A percentile compares a stretch with the other conserved stretches of the same genome.
phyloP scores from a whole-genome alignment of 306 rosid genomes.

The Prunus armeniaca region DNA sequence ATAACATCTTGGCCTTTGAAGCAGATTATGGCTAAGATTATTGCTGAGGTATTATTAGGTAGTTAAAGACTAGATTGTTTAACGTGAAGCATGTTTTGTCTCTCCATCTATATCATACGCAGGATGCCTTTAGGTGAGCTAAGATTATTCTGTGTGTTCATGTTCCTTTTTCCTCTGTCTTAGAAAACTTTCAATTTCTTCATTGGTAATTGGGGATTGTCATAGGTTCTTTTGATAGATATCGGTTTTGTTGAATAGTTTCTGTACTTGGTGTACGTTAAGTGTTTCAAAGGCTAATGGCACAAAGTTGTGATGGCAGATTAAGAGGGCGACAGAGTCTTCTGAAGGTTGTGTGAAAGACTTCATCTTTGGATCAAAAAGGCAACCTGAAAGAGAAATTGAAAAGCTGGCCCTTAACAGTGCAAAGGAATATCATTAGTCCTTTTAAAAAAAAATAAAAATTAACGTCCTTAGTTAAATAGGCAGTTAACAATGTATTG shows the following conservation, averaged over 20 bases:
- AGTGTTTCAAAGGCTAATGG: conserved; percentile 21
- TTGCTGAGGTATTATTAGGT: too few species aligned
- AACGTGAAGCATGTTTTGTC: too few species aligned
- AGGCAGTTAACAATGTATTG: too few species aligned
- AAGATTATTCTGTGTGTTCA: not conserved
- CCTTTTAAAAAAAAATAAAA: too few species aligned
- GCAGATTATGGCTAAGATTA: too few species aligned
- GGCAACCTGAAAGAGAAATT: conserved; percentile 33
- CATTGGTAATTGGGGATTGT: not conserved
- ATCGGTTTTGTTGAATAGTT: not conserved
- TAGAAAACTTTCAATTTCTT: not conserved
- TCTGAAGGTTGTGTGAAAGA: conserved; percentile 59
- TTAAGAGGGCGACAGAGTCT: conserved; percentile 59
- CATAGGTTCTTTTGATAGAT: not conserved
- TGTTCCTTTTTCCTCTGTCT: too few species aligned
- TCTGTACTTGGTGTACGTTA: not conserved
- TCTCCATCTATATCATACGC: too few species aligned
- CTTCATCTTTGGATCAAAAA: conserved; percentile 57
- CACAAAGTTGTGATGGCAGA: conserved; percentile 42
- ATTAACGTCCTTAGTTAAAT: too few species aligned
- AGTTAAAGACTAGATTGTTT: too few species aligned
- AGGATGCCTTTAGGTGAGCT: too few species aligned
- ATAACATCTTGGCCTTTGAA: too few species aligned
- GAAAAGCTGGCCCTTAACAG: conserved; percentile 34
- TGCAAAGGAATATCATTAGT: conserved; percentile 32